Conservation (phyloP, 1,284 basidiomycete genomes). For the Moesziomyces aphidis region DNA sequence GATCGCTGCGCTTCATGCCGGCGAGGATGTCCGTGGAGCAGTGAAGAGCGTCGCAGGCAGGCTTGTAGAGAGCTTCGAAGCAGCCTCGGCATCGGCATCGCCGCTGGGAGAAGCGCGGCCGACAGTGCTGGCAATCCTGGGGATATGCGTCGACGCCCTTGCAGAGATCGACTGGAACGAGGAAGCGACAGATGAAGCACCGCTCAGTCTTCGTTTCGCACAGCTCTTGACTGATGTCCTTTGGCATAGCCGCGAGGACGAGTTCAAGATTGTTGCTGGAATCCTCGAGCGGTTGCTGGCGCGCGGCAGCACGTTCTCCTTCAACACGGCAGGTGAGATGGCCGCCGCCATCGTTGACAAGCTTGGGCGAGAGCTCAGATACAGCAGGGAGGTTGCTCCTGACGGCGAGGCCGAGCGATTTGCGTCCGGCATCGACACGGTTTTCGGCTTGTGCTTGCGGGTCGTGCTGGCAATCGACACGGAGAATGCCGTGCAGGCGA, state of each 20-base stretch:
- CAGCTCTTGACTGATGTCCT: constrained; percentile 1
- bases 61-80: constrained; percentile 13
- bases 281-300: constrained; percentile 10
- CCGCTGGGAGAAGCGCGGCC: neutral
- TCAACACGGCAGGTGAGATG: neutral
- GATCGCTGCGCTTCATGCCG: constrained; percentile 3
- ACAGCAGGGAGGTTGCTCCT: neutral
- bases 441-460: constrained; percentile 7
- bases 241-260: constrained; percentile 6
- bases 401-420: neutral
- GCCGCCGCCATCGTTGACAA: constrained; percentile 1
- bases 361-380: neutral
- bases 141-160: constrained; percentile 17
- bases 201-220: neutral
- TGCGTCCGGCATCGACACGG: neutral
- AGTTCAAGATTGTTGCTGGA: constrained; percentile 8
- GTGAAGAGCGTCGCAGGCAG: neutral
- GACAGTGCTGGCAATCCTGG: constrained; percentile 9
- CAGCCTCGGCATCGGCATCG: neutral
- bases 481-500: neutral
- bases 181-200: neutral
- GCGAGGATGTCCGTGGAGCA: neutral
- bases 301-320: neutral
- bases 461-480: neutral
- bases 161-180: constrained; percentile 2